Base-by-base conservation (phyloP, 2,329 filamentous ascomycete genomes). In the Davidsoniella neocaledoniae region DNA sequence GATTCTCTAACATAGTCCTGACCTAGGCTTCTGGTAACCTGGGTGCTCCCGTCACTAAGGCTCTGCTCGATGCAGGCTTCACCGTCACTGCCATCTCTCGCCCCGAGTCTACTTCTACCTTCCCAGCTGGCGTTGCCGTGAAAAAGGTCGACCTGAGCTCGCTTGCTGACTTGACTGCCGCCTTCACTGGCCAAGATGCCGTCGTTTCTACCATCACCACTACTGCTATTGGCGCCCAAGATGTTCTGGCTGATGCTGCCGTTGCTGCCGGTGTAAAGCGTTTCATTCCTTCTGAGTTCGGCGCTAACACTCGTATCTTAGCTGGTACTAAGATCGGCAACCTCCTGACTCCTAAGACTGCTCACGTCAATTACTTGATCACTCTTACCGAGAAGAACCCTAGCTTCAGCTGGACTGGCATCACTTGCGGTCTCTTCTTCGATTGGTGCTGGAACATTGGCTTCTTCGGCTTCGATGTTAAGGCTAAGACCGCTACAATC, bases 271-370 rank as follows among this genome's bases (percentile, higher is more conserved):
- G 77, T 4, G 75, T 82, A 0, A 68, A 76, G 58, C 69, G 76
- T 10, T 77, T 80, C 63, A 61, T 82, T 29, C 76, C 77, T 2
- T 73, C 73, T 2, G 77, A 81, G 53, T 82, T 70, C 45, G 67
- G 66, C 33, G 57, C 58, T 41, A 60, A 68, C 62, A 47, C 43
- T 17, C 21, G 14, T 2, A 17, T 16, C 42, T 7, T 38, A 40
- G 48, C 50, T 5, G 65, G 64, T 17, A 60, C 61, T 6, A 58
- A 67, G 48, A 55, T 61, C 43, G 55, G 64, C 49, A 46, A 61
- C 2, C 66, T 81, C 1, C 70, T 76, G 52, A 60, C 58, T 1
- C 60, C 60, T 53, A 83, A 83, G 59, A 44, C 69, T 19, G 58
- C 63, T 8, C 54, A 66, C 2, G 58, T 64, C 43, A 62, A 69